A percentile compares a stretch with the other conserved stretches of the same genome.
These are phyloP conservation scores for Andrographis paniculata DNA, from an alignment of 305 asterid genomes.

Conservation along the genomic window DNA sequence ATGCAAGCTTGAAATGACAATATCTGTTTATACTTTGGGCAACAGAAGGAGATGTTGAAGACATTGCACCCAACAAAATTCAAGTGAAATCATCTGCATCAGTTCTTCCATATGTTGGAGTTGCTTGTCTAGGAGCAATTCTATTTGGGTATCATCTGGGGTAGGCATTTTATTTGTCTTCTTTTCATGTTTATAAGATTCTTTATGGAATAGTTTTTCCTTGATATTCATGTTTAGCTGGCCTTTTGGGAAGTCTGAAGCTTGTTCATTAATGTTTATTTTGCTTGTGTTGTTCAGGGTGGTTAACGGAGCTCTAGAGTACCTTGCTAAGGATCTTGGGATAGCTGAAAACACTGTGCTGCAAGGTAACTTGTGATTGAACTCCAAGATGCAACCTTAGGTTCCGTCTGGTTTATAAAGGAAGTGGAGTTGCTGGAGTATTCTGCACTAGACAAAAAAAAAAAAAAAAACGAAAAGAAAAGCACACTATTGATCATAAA, in stretches of 20 bases:
- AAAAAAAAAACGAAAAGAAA: background rate
- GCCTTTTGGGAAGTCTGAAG: constrained; percentile 1
- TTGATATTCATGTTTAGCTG: constrained; percentile 5
- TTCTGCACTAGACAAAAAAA: constrained; percentile 1
- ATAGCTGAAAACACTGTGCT: constrained; percentile 64
- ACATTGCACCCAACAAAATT: constrained; percentile 38
- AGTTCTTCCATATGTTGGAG: constrained; percentile 89
- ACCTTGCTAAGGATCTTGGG: constrained; percentile 85
- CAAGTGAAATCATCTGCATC: constrained; percentile 60
- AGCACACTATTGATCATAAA: background rate
- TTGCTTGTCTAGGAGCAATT: constrained; percentile 83
- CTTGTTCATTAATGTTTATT: background rate
- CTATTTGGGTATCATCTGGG: constrained; percentile 96
- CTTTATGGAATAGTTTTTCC: too few relatives aligned
- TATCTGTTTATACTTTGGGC: constrained; percentile 15
- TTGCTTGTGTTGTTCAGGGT: constrained; percentile 47
- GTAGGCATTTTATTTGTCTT: constrained; percentile 24
- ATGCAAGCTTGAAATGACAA: constrained; percentile 8
- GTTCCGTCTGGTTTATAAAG: constrained; percentile 7
- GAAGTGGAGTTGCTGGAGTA: background rate
- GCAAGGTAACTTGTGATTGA: constrained; percentile 57
- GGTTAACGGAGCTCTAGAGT: constrained; percentile 93
- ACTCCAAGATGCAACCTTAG: background rate
- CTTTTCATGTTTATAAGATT: background rate
- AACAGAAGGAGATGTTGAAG: constrained; percentile 68